Conservation (phyloP, 495 filamentous ascomycete genomes). For the Diplogelasinospora grovesii region DNA sequence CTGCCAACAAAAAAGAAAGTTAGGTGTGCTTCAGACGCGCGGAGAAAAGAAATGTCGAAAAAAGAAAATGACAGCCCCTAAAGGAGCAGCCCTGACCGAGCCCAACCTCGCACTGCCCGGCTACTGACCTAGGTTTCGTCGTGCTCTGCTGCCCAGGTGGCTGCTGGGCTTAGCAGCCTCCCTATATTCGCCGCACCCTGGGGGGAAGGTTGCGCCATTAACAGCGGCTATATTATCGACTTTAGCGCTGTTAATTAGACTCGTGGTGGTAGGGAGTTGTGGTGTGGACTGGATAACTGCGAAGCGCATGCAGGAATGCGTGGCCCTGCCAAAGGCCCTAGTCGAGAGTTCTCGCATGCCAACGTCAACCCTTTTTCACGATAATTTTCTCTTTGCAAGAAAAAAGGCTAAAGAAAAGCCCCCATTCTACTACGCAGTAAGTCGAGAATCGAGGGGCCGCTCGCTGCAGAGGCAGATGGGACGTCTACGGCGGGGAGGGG, state of each 20-base stretch:
- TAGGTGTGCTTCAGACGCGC: background rate
- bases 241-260: slow-evolving; percentile 16
- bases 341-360: slow-evolving; percentile 26
- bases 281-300: slow-evolving; percentile 13
- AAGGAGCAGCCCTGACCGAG: slow-evolving; percentile 16
- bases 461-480: too few species aligned
- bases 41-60: background rate
- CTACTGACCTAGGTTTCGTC: background rate
- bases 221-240: slow-evolving; percentile 10
- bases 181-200: slow-evolving; percentile 5
- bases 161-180: slow-evolving; percentile 4
- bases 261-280: slow-evolving; percentile 2
- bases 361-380: slow-evolving; percentile 8
- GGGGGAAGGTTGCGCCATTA: slow-evolving; percentile 9
- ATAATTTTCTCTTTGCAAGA: too few species aligned
- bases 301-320: slow-evolving; percentile 39
- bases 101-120: slow-evolving; percentile 15
- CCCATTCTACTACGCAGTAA: too few species aligned
- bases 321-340: slow-evolving; percentile 30
- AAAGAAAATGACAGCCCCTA: slow-evolving; percentile 1
- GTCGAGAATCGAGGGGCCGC: too few species aligned
- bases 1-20: slow-evolving; percentile 6
- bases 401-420: too few species aligned
- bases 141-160: too few species aligned
- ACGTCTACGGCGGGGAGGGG: slow-evolving; percentile 3